Base-by-base conservation (phyloP, 108 stramenopile species). In the Tribonema minus region DNA sequence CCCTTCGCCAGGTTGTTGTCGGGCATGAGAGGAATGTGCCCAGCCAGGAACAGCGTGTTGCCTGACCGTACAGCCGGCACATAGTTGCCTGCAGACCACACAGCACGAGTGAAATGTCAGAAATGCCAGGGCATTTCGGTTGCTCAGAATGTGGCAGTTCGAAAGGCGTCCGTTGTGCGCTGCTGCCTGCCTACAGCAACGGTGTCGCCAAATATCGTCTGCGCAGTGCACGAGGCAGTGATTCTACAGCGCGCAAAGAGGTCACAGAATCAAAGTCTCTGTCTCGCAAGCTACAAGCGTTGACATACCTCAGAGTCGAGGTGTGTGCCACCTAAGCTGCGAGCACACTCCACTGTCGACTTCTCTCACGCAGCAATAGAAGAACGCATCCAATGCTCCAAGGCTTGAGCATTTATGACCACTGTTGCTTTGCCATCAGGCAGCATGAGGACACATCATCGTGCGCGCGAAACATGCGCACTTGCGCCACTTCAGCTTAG, bases 1-100 rank as follows among this genome's bases (percentile, higher is more conserved):
- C 82, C 82, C 12, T 72, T 81, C 0, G 62, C 26, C 20, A 83
- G 67, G n/a, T 27, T 76, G 0, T 79, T 79, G 9, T 83, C 80
- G 0, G 80, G 6, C n/a, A 61, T 39, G 30, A 70, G 74, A 23
- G 82, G 82, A 29, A 83, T 80, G 61, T 83, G 82, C 31, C 82
- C 82, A 3, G 82, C 76, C 37, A 67, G 27, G 68, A 59, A 78
- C 38, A 78, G 23, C n/a, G 61, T 68, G 23, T 78, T 29, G n/a
- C 59, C 67, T 23, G 77, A 67, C 28, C 77, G 33, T 27, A 54
- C n/a, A 29, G 65, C 29, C 46, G 37, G 33, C 29, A 76, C 75
- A 32, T 76, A 76, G 46, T 37, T 76, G 12, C 75, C 75, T 76
- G 66, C 20, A 15, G 46, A 15, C 15, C 46, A 20, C 46, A 54